A percentile compares a stretch with the other conserved stretches of the same genome.
These are phyloP conservation scores for Fusarium gaditjirri DNA, from an alignment of 2,329 filamentous ascomycete genomes.

Conservation along the genomic window DNA sequence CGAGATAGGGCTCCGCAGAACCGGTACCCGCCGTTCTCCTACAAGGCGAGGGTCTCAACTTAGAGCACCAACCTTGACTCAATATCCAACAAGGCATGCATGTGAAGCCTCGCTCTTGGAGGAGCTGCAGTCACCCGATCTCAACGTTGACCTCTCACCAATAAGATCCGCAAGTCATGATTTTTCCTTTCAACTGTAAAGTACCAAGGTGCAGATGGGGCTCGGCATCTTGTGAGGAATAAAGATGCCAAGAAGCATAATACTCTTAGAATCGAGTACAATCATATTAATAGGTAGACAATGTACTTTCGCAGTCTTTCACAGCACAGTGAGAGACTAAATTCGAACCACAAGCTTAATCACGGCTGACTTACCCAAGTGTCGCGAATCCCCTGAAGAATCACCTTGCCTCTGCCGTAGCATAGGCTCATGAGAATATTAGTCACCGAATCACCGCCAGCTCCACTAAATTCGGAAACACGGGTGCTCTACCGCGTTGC, in stretches of 20 bases:
- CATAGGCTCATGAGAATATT: not conserved
- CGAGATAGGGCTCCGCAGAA: not conserved
- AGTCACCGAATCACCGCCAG: not conserved
- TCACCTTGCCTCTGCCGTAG: not conserved
- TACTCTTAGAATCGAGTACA: not conserved
- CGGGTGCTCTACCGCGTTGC: not conserved
- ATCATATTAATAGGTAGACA: not conserved
- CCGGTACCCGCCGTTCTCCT: not conserved
- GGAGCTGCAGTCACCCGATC: not conserved
- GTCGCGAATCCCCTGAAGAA: not conserved
- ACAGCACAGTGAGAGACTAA: not conserved
- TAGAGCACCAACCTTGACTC: not conserved
- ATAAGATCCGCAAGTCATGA: not conserved
- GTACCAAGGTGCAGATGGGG: not conserved
- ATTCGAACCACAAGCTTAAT: not conserved
- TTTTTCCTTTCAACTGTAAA: not conserved
- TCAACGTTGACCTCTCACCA: not conserved
- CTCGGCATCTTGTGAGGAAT: not conserved
- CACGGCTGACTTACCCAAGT: not conserved
- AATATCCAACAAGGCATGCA: not conserved
- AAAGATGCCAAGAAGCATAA: not conserved
- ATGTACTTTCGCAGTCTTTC: not conserved
- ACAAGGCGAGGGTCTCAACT: not conserved
- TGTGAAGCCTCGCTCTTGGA: slow-evolving; percentile 3
- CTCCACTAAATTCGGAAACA: not conserved